Evolutionary conservation across 495 filamentous ascomycete genomes (phyloP), one percentile per base, ranked within the genome.

Genomic region (Xylaria venustula): DNA sequence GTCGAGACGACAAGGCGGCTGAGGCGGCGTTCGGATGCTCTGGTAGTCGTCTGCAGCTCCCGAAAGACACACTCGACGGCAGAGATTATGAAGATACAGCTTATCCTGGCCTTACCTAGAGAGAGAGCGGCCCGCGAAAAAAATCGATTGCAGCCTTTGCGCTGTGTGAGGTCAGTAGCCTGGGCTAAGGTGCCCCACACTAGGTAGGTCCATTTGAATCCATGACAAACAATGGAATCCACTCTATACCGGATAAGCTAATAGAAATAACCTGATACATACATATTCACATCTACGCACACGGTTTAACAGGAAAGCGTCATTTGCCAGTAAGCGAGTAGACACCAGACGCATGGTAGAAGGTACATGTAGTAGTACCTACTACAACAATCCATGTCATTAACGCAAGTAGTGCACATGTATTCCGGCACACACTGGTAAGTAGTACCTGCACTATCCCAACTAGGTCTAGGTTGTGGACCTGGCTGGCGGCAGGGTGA

Each of bases 81-180:
- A 22, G 5, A 28, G 55, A 59, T 34, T 50, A 64, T 62, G 54
- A n/a, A 23, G 36, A 28, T 30, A 37, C 36, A 30, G 54, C 45
- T 28, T 49, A 50, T 60, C 57, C 57, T 34, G 20, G 48, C 2
- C 15, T 2, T 54, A 59, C 54, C 55, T 60, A 59, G 50, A 58
- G 36, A 61, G 48, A 45, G 57, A 41, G 22, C 9, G 54, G 26
- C 28, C 60, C 36, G 54, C 60, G 45, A 64, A 66, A 69, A 67
- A 64, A 64, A 68, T 64, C 47, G 60, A 37, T 67, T 59, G 37
- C 53, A 53, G 61, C 58, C 50, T 47, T 62, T 49, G 44, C 58
- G 61, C 52, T 63, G 64, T 63, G 64, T 60, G 57, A 65, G 63
- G 61, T 66, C 55, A 63, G 52, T 56, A 66, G 58, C 68, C 68